Conservation (phyloP, 139 green algal species). For the Chlorella sp. region DNA sequence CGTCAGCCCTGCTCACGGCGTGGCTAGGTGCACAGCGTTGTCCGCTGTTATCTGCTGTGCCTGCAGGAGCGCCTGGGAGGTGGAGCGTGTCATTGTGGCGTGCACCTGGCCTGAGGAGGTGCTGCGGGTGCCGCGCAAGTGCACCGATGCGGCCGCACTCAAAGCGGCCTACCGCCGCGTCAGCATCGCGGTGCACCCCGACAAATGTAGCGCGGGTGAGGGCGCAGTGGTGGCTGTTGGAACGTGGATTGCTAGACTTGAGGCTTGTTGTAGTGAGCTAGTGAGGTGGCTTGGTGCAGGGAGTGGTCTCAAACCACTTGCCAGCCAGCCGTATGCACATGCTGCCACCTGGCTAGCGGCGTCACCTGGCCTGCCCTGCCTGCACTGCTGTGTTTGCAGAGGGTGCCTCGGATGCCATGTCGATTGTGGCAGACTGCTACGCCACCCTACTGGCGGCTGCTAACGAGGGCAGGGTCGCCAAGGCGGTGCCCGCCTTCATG, state of each 20-base stretch:
- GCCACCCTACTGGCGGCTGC: conserved; percentile 15
- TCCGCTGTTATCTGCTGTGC: neutral
- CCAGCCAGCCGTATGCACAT: neutral
- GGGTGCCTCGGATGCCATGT: conserved; percentile 30
- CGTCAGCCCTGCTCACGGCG: too few species aligned
- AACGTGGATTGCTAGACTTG: too few species aligned
- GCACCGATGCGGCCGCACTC: conserved; percentile 6
- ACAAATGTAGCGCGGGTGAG: conserved; percentile 33
- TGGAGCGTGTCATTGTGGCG: conserved; percentile 37
- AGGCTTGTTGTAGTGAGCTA: neutral
- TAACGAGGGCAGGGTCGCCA: neutral
- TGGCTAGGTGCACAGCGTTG: neutral
- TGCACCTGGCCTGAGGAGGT: conserved; percentile 40
- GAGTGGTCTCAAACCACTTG: neutral
- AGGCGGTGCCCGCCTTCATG: conserved; percentile 23
- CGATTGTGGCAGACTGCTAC: conserved; percentile 27
- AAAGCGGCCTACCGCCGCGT: conserved; percentile 28
- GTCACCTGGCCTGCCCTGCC: too few species aligned
- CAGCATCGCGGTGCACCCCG: conserved; percentile 33
- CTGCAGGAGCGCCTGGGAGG: conserved; percentile 25
- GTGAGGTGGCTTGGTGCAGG: neutral
- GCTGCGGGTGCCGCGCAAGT: conserved; percentile 30
- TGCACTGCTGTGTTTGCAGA: too few species aligned
- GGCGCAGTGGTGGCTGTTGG: too few species aligned
- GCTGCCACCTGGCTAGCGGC: neutral